Evolutionary conservation across 164 flowering plant species (phyloP), one percentile per base, ranked within the genome.

Genomic region (Akebia trifoliata): DNA sequence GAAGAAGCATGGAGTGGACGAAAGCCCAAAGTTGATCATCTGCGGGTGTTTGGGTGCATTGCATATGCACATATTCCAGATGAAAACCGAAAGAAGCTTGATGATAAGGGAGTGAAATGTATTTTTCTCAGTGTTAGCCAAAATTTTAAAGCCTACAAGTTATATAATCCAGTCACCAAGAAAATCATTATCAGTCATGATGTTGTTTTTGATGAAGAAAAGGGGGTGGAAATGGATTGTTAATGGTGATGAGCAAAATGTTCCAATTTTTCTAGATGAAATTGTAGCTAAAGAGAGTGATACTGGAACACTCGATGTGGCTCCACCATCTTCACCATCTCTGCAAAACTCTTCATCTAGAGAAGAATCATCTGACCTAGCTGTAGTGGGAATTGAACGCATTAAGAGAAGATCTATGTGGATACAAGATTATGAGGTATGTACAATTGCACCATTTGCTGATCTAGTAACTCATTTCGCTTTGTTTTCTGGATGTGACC

Each of bases 51-150:
- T 46, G 50, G 56, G 4, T 66, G 65, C 28, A 55, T 60, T n/a
- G 43, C 54, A 4, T 58, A 50, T 59, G 63, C 69, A 0, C 62
- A 65, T 42, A 15, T 59, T n/a, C 63, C 59, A 43, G 26, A 51
- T 57, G 59, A 42, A 8, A 62, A 37, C 4, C 37, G 63, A 51
- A 48, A 10, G 28, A 64, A 64, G 10, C 45, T 64, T 9, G 43
- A 64, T 48, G 50, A 57, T 10, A 48, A 64, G 29, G 32, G 50
- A 14, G 46, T n/a, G n/a, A n/a, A n/a, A n/a, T n/a, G n/a, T n/a
- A n/a, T n/a, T n/a, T n/a, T n/a, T n/a, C n/a, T n/a, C 26, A 55
- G 60, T 15, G 35, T 20, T 2, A 59, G 56, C 30, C 22, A 58
- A 3, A 2, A 6, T 8, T 46, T 57, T 3, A 67, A 67, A 30